Evolutionary conservation across 768 basidiomycete genomes (phyloP), one percentile per base, ranked within the genome.

Genomic region (Candolleomyces efflorescens): DNA sequence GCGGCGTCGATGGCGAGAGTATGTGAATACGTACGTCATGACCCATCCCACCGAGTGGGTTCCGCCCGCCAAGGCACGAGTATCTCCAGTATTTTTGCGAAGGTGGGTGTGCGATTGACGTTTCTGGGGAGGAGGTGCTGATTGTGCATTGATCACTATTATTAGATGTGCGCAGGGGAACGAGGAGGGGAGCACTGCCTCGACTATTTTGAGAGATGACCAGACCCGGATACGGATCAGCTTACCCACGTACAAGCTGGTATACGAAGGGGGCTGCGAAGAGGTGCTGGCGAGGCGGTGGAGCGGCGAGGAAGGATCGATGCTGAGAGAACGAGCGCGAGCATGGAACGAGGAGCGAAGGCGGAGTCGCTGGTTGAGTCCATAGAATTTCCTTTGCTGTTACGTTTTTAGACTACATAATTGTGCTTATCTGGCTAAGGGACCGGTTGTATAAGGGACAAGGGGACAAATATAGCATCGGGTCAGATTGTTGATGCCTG

Each of bases 11-110:
- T 92, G 91, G 90, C 73, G 82, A 50, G 86, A 83, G 67, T 92
- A 93, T 64, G 73, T 87, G 58, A 83, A 85, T 64, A 85, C 85
- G 39, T 93, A 85, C 64, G 84, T 88, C 60, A 79, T 87, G 75
- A 78, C 75, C 43, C 76, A 86, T 60, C 82, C 85, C 5, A 90
- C 88, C 12, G 90, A 91, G 64, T 89, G 89, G 89, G 43, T 81
- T 44, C 81, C 82, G 2, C 73, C 72, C 58, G 65, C 66, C 55
- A 72, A 66, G 71, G 72, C 70, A 65, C 70, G 66, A 45, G 64
- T 52, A 43, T 67, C 65, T 56, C 73, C 69, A 59, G 70, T 82
- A 59, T 88, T 83, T 72, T 71, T 90, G 66, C 78, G 78, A 66
- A 79, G 83, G 89, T 87, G 69, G 61, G 82, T 66, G 58, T 48